Evolutionary conservation across 768 basidiomycete genomes (phyloP).

Genomic region (Agrocybe chaxingu): DNA sequence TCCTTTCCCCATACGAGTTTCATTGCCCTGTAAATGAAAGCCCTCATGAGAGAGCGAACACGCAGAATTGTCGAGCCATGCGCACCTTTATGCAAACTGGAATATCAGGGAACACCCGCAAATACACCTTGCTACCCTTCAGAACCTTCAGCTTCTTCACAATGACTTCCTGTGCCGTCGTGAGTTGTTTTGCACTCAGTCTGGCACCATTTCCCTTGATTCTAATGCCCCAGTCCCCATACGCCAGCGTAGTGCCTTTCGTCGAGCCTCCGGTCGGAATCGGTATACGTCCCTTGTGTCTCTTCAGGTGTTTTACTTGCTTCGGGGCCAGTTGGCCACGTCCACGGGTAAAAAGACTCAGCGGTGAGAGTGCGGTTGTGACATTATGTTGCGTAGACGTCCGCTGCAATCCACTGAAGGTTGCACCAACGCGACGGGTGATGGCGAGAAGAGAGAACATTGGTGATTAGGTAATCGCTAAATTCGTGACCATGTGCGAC

Average conservation of each 20-base stretch:
- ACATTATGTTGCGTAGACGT: constrained; percentile 12
- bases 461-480: constrained; percentile 21
- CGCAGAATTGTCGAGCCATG: not conserved
- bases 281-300: constrained; percentile 87
- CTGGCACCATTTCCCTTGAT: constrained; percentile 81
- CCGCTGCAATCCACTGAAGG: no score
- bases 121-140: constrained; percentile 82
- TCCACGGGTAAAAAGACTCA: constrained; percentile 39
- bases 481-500: not conserved
- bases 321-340: constrained; percentile 77
- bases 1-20: constrained; percentile 99
- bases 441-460: constrained; percentile 46
- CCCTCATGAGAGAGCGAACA: not conserved
- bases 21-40: constrained; percentile 67
- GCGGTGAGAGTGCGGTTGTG: constrained; percentile 25
- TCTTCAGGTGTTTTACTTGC: constrained; percentile 78
- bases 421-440: constrained; percentile 20
- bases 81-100: constrained; percentile 94
- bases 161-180: constrained; percentile 82
- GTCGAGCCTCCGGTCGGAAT: constrained; percentile 88
- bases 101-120: constrained; percentile 94
- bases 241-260: constrained; percentile 89
- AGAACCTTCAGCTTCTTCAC: constrained; percentile 86
- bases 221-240: constrained; percentile 89
- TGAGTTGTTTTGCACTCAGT: constrained; percentile 86